Evolutionary conservation across 176 grass and related monocot species (phyloP), one percentile per base, ranked within the genome.

Genomic region (Ensete ventricosum): DNA sequence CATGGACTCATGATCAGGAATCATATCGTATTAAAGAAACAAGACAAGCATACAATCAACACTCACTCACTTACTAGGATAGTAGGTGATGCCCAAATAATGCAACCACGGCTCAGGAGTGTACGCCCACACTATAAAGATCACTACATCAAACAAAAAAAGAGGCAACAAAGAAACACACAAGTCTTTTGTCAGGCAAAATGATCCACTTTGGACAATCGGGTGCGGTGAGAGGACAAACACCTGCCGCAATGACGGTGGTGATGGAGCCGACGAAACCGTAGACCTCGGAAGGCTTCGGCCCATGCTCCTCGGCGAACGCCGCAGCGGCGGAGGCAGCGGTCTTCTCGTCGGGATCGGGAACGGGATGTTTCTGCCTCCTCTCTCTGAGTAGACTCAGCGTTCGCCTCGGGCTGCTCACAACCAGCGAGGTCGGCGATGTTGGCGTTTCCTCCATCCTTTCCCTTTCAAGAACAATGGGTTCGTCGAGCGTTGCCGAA

Each of bases 181-280:
- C 1, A 76, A 8, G 53, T 12, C 19, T 11, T 20, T 65, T 80
- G 34, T 55, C 53, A 64, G 57, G 49, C 34, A 43, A 43, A 52
- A 9, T 5, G 62, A 43, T 53, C 52, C 50, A 34, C 21, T 7
- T n/a, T 70, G 50, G 12, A 83, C 25, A 73, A 78, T 22, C 11
- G 52, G 13, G 66, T 54, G 34, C 8, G 59, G 62, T 70, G 9
- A 26, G 21, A 79, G 16, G 54, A 9, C 2, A 25, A 55, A 5
- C 25, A 82, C 84, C 80, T 12, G 85, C 84, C 24, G 89, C 81
- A 11, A 88, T 92, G 66, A 88, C 85, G 21, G 88, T 88, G 48
- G 87, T 92, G 93, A 92, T 97, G 81, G 89, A 97, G 58, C 90
- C 87, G 21, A 97, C 93, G 49, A 97, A 93, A 27, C 93, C 90